These are phyloP conservation scores for Xylariaceae sp. DNA, from an alignment of 2,329 filamentous ascomycete genomes.

Conservation along the genomic window DNA sequence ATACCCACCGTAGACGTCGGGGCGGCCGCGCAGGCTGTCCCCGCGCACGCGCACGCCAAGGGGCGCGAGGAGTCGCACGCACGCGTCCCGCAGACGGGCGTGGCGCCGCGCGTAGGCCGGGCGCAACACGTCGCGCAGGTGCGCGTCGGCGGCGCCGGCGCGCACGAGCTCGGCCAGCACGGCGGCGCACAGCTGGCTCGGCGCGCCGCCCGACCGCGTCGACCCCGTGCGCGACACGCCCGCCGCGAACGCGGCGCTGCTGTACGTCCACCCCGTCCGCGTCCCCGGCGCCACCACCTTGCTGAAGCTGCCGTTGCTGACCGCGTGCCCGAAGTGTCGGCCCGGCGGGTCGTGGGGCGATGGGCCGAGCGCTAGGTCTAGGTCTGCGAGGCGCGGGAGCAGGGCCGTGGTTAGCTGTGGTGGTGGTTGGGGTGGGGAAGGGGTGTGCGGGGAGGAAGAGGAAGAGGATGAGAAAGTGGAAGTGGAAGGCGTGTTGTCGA, in stretches of 20 bases:
- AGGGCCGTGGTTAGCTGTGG: slow-evolving; percentile 44
- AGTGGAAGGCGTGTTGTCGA: slow-evolving; percentile 9
- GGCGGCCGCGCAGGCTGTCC: slow-evolving; percentile 37
- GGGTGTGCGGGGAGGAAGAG: neutral
- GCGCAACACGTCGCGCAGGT: slow-evolving; percentile 46
- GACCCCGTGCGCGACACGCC: slow-evolving; percentile 58
- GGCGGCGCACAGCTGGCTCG: slow-evolving; percentile 57
- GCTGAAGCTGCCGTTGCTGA: slow-evolving; percentile 88
- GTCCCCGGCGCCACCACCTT: slow-evolving; percentile 84
- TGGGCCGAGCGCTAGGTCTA: slow-evolving; percentile 70
- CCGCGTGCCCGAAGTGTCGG: slow-evolving; percentile 70
- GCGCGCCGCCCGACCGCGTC: slow-evolving; percentile 60
- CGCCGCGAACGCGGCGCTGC: slow-evolving; percentile 37
- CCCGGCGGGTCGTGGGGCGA: slow-evolving; percentile 36
- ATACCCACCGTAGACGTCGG: slow-evolving; percentile 71
- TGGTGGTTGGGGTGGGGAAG: neutral
- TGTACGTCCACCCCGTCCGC: slow-evolving; percentile 88
- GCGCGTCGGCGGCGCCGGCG: slow-evolving; percentile 47
- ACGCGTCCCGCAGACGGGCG: slow-evolving; percentile 61
- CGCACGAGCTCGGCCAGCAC: slow-evolving; percentile 53
- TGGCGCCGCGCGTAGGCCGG: slow-evolving; percentile 52
- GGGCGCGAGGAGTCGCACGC: slow-evolving; percentile 59
- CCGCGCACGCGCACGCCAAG: slow-evolving; percentile 57
- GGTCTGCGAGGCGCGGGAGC: slow-evolving; percentile 76
- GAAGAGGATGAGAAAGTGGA: neutral